Conservation (phyloP, 78 protist species). For the Blattamonas nauphoetae region DNA sequence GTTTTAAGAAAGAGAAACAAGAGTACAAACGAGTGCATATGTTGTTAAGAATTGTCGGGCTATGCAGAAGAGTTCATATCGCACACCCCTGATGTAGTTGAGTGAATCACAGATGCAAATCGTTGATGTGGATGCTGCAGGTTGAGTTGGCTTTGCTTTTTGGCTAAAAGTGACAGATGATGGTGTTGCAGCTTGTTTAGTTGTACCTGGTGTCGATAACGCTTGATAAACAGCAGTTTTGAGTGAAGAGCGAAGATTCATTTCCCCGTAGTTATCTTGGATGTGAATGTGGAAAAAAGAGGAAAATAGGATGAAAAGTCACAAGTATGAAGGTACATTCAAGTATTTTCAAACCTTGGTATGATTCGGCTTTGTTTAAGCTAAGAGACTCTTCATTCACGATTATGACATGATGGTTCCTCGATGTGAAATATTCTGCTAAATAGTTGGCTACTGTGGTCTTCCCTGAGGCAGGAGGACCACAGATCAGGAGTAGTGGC, state of each 20-base stretch:
- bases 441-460: neutral
- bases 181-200: neutral
- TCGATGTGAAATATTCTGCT: neutral
- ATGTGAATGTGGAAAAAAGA: neutral
- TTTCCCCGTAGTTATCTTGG: neutral
- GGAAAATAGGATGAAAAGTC: neutral
- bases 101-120: conserved; percentile 11
- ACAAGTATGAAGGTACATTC: neutral
- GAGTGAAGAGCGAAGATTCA: neutral
- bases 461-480: neutral
- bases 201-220: neutral
- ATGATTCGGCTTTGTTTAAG: neutral
- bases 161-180: neutral
- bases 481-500: conserved; percentile 3
- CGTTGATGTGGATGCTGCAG: neutral
- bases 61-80: conserved; percentile 18
- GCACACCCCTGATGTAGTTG: conserved; percentile 12
- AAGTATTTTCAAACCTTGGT: conserved; percentile 3
- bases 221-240: conserved; percentile 12
- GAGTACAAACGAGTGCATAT: neutral
- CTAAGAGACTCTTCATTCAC: conserved; percentile 5
- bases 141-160: neutral
- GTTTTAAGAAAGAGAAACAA: too few relatives aligned
- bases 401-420: neutral
- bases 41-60: conserved; percentile 1